Conservation (phyloP, 148 eudicot species). For the Suaeda aralocaspica region DNA sequence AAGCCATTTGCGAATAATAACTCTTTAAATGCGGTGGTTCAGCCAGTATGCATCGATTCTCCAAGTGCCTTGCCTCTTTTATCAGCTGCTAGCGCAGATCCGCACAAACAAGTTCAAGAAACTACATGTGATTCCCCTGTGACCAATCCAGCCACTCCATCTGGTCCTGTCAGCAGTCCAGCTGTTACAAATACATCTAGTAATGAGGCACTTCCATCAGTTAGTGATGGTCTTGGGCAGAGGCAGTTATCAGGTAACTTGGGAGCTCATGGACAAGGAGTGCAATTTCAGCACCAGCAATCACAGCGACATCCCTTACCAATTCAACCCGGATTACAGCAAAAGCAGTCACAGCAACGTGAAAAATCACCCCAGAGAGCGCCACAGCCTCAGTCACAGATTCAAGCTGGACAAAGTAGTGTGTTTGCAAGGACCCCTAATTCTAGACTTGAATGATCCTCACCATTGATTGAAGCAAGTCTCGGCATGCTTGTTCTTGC, state of each 20-base stretch:
- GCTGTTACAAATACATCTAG: slow-evolving; percentile 31
- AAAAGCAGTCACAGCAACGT: slow-evolving; percentile 35
- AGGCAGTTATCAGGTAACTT: slow-evolving; percentile 36
- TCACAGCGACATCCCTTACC: slow-evolving; percentile 32
- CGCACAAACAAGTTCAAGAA: slow-evolving; percentile 39
- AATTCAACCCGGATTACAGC: slow-evolving; percentile 24
- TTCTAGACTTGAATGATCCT: slow-evolving; percentile 42
- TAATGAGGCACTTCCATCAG: slow-evolving; percentile 38
- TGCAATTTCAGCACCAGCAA: slow-evolving; percentile 43
- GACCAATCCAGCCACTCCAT: slow-evolving; percentile 32
- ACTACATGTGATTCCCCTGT: slow-evolving; percentile 29
- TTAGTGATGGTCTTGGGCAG: slow-evolving; percentile 36
- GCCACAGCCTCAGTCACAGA: slow-evolving; percentile 36
- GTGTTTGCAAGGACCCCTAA: slow-evolving; percentile 31
- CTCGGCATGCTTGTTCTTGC: slow-evolving; percentile 36
- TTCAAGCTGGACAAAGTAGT: slow-evolving; percentile 38
- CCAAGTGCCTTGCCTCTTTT: slow-evolving; percentile 25
- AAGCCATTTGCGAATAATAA: slow-evolving; percentile 30
- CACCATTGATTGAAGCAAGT: slow-evolving; percentile 16
- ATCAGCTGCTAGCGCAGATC: slow-evolving; percentile 34
- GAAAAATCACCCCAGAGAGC: slow-evolving; percentile 34
- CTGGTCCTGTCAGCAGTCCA: slow-evolving; percentile 33
- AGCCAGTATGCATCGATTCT: slow-evolving; percentile 28
- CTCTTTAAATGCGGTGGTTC: slow-evolving; percentile 27
- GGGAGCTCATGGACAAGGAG: slow-evolving; percentile 31